Conservation (phyloP, 2,329 filamentous ascomycete genomes). For the Fusarium multiceps region DNA sequence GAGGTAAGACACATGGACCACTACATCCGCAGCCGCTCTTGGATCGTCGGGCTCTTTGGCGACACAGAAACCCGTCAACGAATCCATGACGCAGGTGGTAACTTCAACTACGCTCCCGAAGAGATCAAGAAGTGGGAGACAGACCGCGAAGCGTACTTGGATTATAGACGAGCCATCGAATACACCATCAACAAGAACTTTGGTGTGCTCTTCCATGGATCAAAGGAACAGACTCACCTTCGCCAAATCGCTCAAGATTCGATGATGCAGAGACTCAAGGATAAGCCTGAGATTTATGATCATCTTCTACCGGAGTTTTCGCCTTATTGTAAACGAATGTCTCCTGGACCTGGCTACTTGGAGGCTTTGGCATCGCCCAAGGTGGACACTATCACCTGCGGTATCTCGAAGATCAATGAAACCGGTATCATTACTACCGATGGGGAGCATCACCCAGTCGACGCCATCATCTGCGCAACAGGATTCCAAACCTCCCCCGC, state of each 20-base stretch:
- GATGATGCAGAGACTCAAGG: background rate
- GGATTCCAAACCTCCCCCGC: constrained; percentile 22
- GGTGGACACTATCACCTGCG: constrained; percentile 5
- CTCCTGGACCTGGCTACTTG: constrained; percentile 10
- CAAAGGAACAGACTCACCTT: constrained; percentile 2
- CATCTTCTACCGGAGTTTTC: constrained; percentile 9
- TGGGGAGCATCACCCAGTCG: constrained; percentile 1
- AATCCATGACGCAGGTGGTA: constrained; percentile 5
- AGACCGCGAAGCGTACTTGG: constrained; percentile 9
- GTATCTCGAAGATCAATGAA: background rate
- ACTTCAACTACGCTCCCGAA: background rate
- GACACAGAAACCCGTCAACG: constrained; percentile 8
- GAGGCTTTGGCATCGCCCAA: constrained; percentile 16
- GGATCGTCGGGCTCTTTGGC: constrained; percentile 14
- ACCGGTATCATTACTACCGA: background rate
- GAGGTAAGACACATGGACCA: constrained; percentile 24
- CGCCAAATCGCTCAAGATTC: background rate
- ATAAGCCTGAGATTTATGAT: constrained; percentile 8
- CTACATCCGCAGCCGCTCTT: constrained; percentile 9
- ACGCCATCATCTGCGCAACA: constrained; percentile 5
- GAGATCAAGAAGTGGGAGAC: constrained; percentile 9
- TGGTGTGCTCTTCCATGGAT: constrained; percentile 1
- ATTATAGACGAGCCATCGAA: constrained; percentile 10
- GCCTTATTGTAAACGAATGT: constrained; percentile 20
- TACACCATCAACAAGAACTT: constrained; percentile 25